Evolutionary conservation across 495 filamentous ascomycete species (phyloP), one percentile per base, ranked within the genome.

Genomic region (Talaromyces adpressus): DNA sequence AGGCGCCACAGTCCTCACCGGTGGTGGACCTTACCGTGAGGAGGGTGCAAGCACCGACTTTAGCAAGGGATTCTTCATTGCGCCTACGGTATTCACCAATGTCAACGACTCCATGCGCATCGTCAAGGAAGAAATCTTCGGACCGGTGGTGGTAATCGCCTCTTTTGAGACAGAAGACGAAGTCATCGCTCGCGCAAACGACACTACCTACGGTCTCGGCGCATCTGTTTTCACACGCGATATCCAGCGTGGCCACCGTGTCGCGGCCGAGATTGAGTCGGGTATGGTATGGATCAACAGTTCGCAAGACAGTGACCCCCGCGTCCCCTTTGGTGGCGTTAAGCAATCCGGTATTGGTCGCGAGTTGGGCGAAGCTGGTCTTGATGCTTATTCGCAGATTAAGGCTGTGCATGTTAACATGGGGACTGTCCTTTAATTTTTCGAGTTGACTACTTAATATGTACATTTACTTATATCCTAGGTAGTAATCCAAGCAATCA

Each of bases 241-340:
- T 68, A 77, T 97, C 63, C 83, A 81, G 61, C 83, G 84, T 57
- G 91, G 88, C 16, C 91, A 96, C 76, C 81, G 89, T 18, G 85
- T 96, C 1, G 90, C 92, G 4, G 78, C 83, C 58, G 85, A 83
- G 49, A 85, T 98, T 62, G 90, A 96, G 74, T 84, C 91, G 0
- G 93, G 93, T 49, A 96, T 96, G 92, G 92, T 97, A 20, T 98
- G 92, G 92, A 86, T 98, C 68, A 97, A 97, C 72, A 90, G 85
- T 64, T 89, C 85, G 67, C 87, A 92, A 58, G 87, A 91, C 65
- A 85, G 81, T n/a, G 85, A 90, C 71, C 85, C 81, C 45, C 73
- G 90, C 14, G 81, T 96, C 20, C 91, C 91, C 16, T 96, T 96
- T 73, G 93, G 93, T 23, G 93, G 93, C 12, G 90, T 97, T 45